These are phyloP conservation scores for Cercospora canescens DNA, from an alignment of 2,329 filamentous ascomycete species.

Conservation along the genomic window DNA sequence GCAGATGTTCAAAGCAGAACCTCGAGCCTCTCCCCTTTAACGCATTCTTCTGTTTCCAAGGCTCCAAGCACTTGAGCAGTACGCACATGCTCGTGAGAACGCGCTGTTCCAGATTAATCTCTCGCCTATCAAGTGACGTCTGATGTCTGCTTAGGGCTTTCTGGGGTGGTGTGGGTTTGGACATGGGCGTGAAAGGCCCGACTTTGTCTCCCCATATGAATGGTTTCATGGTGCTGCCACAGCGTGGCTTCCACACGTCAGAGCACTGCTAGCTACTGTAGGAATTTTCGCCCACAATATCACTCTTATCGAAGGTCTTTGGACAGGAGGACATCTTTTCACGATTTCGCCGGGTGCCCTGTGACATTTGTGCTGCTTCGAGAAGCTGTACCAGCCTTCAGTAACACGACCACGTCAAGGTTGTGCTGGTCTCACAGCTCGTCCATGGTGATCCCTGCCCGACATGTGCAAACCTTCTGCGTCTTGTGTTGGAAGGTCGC, in stretches of 20 bases:
- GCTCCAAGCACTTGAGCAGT: too few relatives aligned
- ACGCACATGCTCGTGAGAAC: background rate
- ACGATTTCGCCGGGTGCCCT: too few relatives aligned
- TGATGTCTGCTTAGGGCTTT: background rate
- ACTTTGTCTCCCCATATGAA: background rate
- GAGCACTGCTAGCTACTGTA: background rate
- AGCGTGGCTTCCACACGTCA: background rate
- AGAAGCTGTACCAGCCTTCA: too few relatives aligned
- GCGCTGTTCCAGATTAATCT: background rate
- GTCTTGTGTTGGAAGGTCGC: background rate
- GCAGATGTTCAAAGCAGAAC: too few relatives aligned
- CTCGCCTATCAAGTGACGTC: background rate
- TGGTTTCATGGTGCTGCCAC: background rate
- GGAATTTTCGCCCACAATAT: background rate
- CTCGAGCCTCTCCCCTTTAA: too few relatives aligned
- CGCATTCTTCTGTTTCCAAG: too few relatives aligned
- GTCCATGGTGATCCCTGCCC: background rate
- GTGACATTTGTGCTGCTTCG: too few relatives aligned
- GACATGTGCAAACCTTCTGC: conserved; percentile 1
- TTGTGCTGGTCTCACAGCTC: too few relatives aligned
- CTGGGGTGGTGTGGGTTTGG: background rate
- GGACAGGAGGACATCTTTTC: background rate
- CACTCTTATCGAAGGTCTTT: background rate
- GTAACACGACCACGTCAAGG: too few relatives aligned
- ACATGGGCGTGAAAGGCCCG: background rate